phyloP scores from a whole-genome alignment of 257 asterid genomes.

The Knoxia roxburghii region DNA sequence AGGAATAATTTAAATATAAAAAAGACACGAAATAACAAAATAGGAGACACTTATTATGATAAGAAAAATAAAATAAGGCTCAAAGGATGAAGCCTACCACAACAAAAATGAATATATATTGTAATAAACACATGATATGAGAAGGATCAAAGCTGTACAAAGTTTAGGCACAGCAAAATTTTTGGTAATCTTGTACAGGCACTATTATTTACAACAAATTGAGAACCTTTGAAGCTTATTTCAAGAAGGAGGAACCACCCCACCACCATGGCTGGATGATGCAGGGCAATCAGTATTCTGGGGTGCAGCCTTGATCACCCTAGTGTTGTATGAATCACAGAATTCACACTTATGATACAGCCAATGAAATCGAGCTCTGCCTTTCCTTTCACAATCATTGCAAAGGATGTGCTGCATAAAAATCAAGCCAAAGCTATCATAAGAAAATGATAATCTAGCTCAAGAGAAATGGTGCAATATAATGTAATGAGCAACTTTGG shows the following conservation, averaged over 20 bases:
- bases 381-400: constrained; percentile 38
- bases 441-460: background rate
- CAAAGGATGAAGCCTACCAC: too few species aligned
- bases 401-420: constrained; percentile 35
- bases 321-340: constrained; percentile 44
- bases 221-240: background rate
- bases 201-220: constrained; percentile 22
- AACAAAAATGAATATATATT: too few species aligned
- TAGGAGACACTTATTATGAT: too few species aligned
- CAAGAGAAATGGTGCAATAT: background rate
- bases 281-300: constrained; percentile 21
- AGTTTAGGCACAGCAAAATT: constrained; percentile 5
- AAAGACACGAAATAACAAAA: too few species aligned
- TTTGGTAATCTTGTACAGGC: constrained; percentile 7
- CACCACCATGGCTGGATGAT: constrained; percentile 7
- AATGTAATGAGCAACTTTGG: too few species aligned
- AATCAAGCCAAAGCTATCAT: background rate
- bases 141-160: background rate
- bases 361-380: constrained; percentile 41
- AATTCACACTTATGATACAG: constrained; percentile 39
- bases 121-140: too few species aligned
- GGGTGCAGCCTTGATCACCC: constrained; percentile 26
- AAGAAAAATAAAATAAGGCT: too few species aligned
- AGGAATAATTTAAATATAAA: too few species aligned
- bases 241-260: constrained; percentile 9